phyloP scores from a whole-genome alignment of 371 early-diverging fungal species.

The Mucor racemosus region DNA sequence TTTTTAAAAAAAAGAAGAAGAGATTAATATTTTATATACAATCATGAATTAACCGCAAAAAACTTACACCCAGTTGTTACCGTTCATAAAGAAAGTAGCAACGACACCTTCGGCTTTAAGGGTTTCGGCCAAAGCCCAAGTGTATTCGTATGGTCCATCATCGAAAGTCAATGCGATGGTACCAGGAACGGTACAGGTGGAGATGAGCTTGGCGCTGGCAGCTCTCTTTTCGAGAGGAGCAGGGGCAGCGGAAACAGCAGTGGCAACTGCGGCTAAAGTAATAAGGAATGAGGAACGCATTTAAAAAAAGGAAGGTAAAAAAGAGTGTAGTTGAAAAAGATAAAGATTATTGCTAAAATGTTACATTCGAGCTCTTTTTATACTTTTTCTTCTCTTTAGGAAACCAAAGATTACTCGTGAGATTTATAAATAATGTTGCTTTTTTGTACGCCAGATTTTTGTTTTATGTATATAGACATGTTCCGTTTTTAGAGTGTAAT shows the following conservation, averaged over 20 bases:
- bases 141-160: constrained; percentile 63
- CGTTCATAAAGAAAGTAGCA: constrained; percentile 75
- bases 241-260: constrained; percentile 27
- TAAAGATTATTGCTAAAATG: background rate
- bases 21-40: background rate
- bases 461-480: background rate
- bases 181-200: constrained; percentile 36
- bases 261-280: constrained; percentile 27
- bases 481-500: background rate
- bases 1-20: background rate
- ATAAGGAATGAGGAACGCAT: constrained; percentile 33
- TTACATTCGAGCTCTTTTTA: background rate
- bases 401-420: background rate
- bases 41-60: background rate
- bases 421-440: background rate
- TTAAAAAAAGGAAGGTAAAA: constrained; percentile 14
- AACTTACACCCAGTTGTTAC: constrained; percentile 44
- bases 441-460: background rate
- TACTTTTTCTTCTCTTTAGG: background rate
- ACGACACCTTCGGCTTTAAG: constrained; percentile 46
- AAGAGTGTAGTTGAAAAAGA: constrained; percentile 3
- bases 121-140: constrained; percentile 51
- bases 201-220: constrained; percentile 23
- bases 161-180: constrained; percentile 61
- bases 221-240: constrained; percentile 33